Evolutionary conservation across 2,329 filamentous ascomycete genomes (phyloP).

Genomic region (Ceratocystis albifundus): DNA sequence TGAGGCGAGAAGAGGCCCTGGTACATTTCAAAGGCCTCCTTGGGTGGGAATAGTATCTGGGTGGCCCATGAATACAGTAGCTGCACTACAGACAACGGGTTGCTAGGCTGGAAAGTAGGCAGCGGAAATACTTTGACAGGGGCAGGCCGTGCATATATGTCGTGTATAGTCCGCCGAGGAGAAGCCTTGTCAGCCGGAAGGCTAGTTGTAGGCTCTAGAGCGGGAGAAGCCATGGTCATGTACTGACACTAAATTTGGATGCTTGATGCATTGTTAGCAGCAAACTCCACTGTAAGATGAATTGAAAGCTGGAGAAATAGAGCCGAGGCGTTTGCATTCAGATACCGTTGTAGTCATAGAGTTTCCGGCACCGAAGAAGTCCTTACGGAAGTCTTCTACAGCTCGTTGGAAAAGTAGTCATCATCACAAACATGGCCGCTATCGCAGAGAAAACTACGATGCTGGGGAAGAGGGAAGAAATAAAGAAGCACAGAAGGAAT

Average conservation of each 20-base stretch:
- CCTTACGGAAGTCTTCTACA: slow-evolving; percentile 24
- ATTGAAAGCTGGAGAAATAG: not conserved
- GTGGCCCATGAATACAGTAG: slow-evolving; percentile 65
- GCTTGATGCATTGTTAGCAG: slow-evolving; percentile 12
- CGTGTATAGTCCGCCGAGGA: slow-evolving; percentile 41
- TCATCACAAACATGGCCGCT: slow-evolving; percentile 37
- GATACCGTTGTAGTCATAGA: slow-evolving; percentile 95
- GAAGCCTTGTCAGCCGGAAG: slow-evolving; percentile 13
- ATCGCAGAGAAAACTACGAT: not conserved
- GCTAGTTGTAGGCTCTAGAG: not conserved
- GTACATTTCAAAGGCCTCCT: slow-evolving; percentile 54
- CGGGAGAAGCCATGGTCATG: slow-evolving; percentile 13
- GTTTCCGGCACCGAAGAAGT: slow-evolving; percentile 23
- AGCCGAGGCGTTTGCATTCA: slow-evolving; percentile 39
- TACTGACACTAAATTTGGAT: slow-evolving; percentile 9
- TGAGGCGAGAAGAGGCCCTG: slow-evolving; percentile 68
- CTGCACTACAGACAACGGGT: slow-evolving; percentile 77
- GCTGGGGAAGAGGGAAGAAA: not conserved
- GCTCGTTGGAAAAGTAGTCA: slow-evolving; percentile 40
- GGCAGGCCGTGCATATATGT: slow-evolving; percentile 71
- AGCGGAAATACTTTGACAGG: slow-evolving; percentile 75
- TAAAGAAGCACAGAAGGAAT: slow-evolving; percentile 16
- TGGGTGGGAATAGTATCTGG: slow-evolving; percentile 55
- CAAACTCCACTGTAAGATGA: not conserved
- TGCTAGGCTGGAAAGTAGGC: slow-evolving; percentile 79